These are phyloP conservation scores for Cryptococcus sp. DNA, from an alignment of 1,284 basidiomycete species.

Conservation along the genomic window DNA sequence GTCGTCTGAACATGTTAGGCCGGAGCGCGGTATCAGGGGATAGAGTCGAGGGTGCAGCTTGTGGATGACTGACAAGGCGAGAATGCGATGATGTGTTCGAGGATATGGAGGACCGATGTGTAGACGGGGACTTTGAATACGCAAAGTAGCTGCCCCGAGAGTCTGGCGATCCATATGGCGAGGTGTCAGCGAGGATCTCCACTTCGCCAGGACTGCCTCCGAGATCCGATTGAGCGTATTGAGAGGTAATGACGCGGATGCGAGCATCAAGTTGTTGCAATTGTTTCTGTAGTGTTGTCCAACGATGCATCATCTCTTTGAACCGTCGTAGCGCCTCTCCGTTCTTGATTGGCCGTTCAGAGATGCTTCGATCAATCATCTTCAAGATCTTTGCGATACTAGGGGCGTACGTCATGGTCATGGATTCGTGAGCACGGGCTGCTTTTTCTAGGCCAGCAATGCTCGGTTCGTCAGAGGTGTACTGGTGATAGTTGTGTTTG, in stretches of 20 bases:
- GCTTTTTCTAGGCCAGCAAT: conserved; percentile 27
- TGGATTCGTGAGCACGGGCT: conserved; percentile 31
- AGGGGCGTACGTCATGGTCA: conserved; percentile 67
- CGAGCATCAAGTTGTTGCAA: conserved; percentile 38
- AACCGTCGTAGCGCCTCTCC: conserved; percentile 80
- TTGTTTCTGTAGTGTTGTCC: conserved; percentile 30
- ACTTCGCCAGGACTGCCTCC: conserved; percentile 13
- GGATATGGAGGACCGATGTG: conserved; percentile 24
- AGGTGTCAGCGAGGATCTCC: conserved; percentile 30
- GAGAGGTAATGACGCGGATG: conserved; percentile 26
- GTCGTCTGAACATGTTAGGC: conserved; percentile 3
- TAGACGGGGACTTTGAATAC: background rate
- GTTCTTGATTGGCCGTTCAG: conserved; percentile 87
- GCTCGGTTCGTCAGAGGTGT: conserved; percentile 29
- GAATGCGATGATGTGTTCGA: conserved; percentile 15
- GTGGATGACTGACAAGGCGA: conserved; percentile 4
- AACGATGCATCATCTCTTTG: conserved; percentile 35
- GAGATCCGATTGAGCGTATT: conserved; percentile 5
- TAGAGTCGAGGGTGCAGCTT: conserved; percentile 1
- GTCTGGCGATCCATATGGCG: conserved; percentile 7
- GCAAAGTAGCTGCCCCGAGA: conserved; percentile 16
- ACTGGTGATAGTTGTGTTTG: conserved; percentile 15
- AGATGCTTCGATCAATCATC: conserved; percentile 88
- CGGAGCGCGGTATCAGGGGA: conserved; percentile 9
- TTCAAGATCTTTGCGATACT: conserved; percentile 89